These are phyloP conservation scores for Cercospora nicotianae DNA, from an alignment of 2,329 filamentous ascomycete species.

Conservation along the genomic window DNA sequence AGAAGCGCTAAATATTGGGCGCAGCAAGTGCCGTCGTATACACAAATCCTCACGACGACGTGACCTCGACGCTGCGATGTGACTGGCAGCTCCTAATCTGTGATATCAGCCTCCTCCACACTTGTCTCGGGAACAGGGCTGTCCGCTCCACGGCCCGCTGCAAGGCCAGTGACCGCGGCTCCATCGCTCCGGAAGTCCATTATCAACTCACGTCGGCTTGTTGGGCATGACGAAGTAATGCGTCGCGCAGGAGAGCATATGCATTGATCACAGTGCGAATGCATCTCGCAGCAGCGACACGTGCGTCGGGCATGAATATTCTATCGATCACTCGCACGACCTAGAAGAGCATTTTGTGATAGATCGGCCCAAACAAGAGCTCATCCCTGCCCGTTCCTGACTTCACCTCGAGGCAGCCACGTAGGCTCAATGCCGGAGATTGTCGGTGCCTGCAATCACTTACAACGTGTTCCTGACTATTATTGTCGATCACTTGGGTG, in stretches of 20 bases:
- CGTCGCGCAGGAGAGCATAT: neutral
- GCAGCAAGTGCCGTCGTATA: neutral
- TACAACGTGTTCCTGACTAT: neutral
- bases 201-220: neutral
- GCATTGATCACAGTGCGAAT: neutral
- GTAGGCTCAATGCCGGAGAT: constrained; percentile 16
- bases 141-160: neutral
- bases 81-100: neutral
- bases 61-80: constrained; percentile 1
- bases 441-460: constrained; percentile 10
- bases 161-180: neutral
- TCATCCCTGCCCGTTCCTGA: constrained; percentile 16
- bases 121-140: constrained; percentile 2
- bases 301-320: neutral
- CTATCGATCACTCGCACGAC: neutral
- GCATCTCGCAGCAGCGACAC: neutral
- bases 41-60: neutral
- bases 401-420: neutral
- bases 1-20: neutral
- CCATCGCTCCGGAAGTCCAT: neutral
- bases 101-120: neutral
- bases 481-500: neutral
- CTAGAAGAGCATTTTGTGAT: neutral
- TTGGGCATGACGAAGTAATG: neutral
- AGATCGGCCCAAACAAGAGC: neutral